Percentiles rank a stretch among this genome's conserved stretches.
phyloP scores from a whole-genome alignment of 495 filamentous ascomycete species.

The Bathelium albidoporum region DNA sequence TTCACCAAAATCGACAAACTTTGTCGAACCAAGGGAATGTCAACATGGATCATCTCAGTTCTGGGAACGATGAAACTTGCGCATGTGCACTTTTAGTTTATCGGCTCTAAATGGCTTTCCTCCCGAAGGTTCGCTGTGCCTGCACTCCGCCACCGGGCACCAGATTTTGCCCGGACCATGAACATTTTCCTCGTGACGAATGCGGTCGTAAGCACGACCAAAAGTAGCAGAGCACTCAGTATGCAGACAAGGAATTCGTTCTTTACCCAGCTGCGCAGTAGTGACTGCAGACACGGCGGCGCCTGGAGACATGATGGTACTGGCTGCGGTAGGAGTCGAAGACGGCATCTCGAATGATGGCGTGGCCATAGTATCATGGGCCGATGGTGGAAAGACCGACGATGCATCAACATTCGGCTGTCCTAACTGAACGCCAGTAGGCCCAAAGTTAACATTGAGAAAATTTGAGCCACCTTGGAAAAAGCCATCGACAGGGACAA shows the following conservation, averaged over 20 bases:
- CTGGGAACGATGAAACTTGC: background rate
- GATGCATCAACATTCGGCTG: too few species aligned
- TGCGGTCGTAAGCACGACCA: background rate
- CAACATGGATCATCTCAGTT: too few species aligned
- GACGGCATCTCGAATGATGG: too few species aligned
- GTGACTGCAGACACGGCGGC: background rate
- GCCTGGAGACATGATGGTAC: background rate
- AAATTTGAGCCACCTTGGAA: too few species aligned
- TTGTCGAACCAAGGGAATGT: too few species aligned
- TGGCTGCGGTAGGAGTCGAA: background rate
- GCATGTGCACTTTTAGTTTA: background rate
- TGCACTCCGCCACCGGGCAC: background rate
- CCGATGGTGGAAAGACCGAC: too few species aligned
- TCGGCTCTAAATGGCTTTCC: slow-evolving; percentile 1
- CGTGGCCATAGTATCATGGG: too few species aligned
- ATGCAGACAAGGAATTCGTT: background rate
- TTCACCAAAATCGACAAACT: too few species aligned
- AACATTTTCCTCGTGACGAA: background rate
- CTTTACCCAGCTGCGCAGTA: background rate
- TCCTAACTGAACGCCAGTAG: too few species aligned
- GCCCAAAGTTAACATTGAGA: too few species aligned
- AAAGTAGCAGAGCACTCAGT: background rate
- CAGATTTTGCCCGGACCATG: background rate
- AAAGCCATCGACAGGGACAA: background rate
- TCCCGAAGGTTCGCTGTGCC: background rate